Conservation (phyloP, 2,329 filamentous ascomycete genomes). For the Coniella lustricola region DNA sequence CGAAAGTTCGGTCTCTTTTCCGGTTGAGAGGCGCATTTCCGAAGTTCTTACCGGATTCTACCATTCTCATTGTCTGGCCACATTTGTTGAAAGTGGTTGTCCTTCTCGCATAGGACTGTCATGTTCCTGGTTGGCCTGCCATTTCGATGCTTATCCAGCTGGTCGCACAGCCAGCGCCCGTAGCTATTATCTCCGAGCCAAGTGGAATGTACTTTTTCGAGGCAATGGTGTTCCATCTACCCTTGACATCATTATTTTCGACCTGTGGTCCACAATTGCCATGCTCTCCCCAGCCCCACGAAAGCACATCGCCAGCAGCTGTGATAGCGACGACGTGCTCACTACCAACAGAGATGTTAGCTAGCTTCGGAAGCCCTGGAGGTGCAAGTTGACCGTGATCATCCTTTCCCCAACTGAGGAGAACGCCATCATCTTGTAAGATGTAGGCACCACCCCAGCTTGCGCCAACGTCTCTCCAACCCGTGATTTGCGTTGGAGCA, state of each 20-base stretch:
- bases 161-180: slow-evolving; percentile 86
- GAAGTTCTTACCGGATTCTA: background rate
- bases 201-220: slow-evolving; percentile 47
- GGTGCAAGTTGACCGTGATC: slow-evolving; percentile 79
- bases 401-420: slow-evolving; percentile 74
- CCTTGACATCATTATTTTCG: slow-evolving; percentile 59
- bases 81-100: background rate
- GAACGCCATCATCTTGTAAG: slow-evolving; percentile 49
- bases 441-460: slow-evolving; percentile 81
- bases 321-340: slow-evolving; percentile 80
- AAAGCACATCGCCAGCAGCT: slow-evolving; percentile 57
- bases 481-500: slow-evolving; percentile 44
- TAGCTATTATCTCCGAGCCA: slow-evolving; percentile 44
- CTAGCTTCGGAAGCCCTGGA: slow-evolving; percentile 47
- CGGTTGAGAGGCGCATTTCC: background rate
- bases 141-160: slow-evolving; percentile 62
- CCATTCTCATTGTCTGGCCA: background rate
- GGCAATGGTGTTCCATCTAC: slow-evolving; percentile 60
- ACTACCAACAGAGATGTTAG: slow-evolving; percentile 71
- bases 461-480: slow-evolving; percentile 64
- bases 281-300: slow-evolving; percentile 97
- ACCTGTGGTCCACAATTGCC: slow-evolving; percentile 81
- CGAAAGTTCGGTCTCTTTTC: slow-evolving; percentile 32
- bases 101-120: background rate
- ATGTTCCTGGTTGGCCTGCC: slow-evolving; percentile 15